phyloP scores from a whole-genome alignment of 768 basidiomycete genomes.

The Collybiopsis confluens region DNA sequence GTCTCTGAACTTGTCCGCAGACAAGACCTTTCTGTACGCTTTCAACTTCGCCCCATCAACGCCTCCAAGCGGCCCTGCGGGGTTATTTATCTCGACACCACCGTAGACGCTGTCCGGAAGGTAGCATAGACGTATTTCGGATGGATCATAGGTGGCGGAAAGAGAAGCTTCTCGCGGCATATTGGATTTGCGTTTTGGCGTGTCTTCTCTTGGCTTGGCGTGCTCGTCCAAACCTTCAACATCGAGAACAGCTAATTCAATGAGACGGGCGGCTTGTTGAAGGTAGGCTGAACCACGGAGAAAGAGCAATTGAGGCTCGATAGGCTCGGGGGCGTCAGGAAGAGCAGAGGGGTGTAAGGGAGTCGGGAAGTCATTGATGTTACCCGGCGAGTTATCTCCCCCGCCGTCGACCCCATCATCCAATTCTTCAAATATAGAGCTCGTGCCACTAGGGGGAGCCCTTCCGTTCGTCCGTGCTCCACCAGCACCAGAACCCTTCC shows the following conservation, averaged over 20 bases:
- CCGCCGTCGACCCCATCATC: slow-evolving; percentile 29
- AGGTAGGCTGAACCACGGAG: slow-evolving; percentile 80
- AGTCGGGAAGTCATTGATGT: slow-evolving; percentile 43
- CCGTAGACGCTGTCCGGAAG: slow-evolving; percentile 74
- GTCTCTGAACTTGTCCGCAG: slow-evolving; percentile 52
- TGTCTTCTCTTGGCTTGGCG: slow-evolving; percentile 39
- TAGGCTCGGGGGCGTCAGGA: slow-evolving; percentile 79
- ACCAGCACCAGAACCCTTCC: slow-evolving; percentile 27
- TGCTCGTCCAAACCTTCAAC: slow-evolving; percentile 61
- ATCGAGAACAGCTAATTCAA: slow-evolving; percentile 67
- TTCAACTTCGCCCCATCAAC: slow-evolving; percentile 51
- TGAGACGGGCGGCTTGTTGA: slow-evolving; percentile 70
- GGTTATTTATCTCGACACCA: slow-evolving; percentile 81
- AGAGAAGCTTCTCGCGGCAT: background rate
- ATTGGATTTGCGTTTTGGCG: background rate
- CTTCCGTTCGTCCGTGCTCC: slow-evolving; percentile 50
- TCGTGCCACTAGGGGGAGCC: slow-evolving; percentile 66
- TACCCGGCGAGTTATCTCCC: slow-evolving; percentile 11
- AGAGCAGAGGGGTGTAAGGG: slow-evolving; percentile 68
- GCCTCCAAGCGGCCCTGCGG: slow-evolving; percentile 70
- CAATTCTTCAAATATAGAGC: slow-evolving; percentile 36
- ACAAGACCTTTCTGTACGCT: slow-evolving; percentile 62
- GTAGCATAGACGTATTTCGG: slow-evolving; percentile 74
- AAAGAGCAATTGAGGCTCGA: slow-evolving; percentile 82
- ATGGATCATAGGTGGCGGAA: slow-evolving; percentile 22